phyloP scores from a whole-genome alignment of 305 asterid species.

The Galium porrigens region DNA sequence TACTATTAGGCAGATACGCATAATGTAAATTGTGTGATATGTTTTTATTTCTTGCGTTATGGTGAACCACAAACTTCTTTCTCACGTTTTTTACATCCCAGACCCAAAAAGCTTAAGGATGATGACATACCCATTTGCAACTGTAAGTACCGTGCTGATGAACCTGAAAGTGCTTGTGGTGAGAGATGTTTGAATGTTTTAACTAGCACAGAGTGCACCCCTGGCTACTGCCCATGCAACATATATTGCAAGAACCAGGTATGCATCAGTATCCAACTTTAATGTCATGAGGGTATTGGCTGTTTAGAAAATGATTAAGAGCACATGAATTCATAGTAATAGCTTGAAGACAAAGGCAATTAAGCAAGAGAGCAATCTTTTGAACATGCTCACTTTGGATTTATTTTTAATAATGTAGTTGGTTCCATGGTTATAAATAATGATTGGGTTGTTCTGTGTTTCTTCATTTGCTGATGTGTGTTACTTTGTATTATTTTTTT shows the following conservation, averaged over 20 bases:
- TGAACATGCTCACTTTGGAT: not conserved
- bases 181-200: conserved; percentile 74
- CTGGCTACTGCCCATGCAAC: conserved; percentile 63
- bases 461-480: not conserved
- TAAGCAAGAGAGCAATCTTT: not conserved
- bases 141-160: conserved; percentile 48
- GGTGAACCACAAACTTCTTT: conserved; percentile 8
- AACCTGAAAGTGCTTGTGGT: conserved; percentile 78
- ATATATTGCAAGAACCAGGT: conserved; percentile 77
- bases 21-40: conserved; percentile 6
- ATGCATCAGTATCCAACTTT: not conserved
- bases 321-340: not conserved
- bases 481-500: too few species aligned
- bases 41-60: conserved; percentile 6
- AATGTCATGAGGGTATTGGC: not conserved
- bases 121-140: conserved; percentile 76
- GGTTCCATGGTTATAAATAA: not conserved
- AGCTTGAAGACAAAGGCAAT: not conserved
- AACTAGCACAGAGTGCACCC: conserved; percentile 87
- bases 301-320: not conserved
- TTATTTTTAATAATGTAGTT: not conserved
- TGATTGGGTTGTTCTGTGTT: not conserved
- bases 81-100: conserved; percentile 16
- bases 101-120: conserved; percentile 50
- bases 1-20: not conserved